phyloP scores from a whole-genome alignment of 1,284 basidiomycete species.

The Vanrija pseudolonga region DNA sequence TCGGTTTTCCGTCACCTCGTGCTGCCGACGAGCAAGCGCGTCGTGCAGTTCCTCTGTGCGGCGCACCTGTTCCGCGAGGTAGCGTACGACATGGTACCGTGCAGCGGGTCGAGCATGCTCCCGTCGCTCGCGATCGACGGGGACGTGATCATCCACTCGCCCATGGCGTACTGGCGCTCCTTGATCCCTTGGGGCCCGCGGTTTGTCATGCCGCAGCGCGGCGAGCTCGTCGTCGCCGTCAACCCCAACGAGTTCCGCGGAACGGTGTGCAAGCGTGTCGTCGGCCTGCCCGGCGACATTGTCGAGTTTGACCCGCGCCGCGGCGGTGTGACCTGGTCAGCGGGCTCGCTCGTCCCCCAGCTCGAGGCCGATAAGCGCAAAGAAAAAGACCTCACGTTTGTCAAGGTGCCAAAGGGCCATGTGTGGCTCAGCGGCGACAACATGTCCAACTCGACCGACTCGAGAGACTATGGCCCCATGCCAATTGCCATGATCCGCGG shows the following conservation, averaged over 20 bases:
- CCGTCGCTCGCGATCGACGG: slow-evolving; percentile 63
- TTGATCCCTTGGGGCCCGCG: neutral
- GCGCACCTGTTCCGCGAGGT: slow-evolving; percentile 37
- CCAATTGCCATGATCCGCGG: slow-evolving; percentile 77
- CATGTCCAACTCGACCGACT: slow-evolving; percentile 75
- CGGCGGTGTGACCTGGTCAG: slow-evolving; percentile 46
- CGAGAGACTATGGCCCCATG: slow-evolving; percentile 85
- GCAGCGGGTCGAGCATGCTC: slow-evolving; percentile 76
- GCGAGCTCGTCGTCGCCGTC: slow-evolving; percentile 74
- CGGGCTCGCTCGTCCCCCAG: neutral
- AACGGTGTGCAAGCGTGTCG: slow-evolving; percentile 82
- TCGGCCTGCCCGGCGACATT: slow-evolving; percentile 85
- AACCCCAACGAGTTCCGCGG: slow-evolving; percentile 69
- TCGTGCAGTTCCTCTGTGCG: slow-evolving; percentile 8
- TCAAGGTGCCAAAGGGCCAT: slow-evolving; percentile 73
- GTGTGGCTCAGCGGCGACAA: slow-evolving; percentile 96
- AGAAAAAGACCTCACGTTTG: slow-evolving; percentile 55
- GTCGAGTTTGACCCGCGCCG: slow-evolving; percentile 73
- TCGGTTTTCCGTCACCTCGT: too few species aligned
- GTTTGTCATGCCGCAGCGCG: slow-evolving; percentile 56
- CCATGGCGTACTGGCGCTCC: slow-evolving; percentile 48
- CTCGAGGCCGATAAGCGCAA: slow-evolving; percentile 28
- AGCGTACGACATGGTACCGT: slow-evolving; percentile 35
- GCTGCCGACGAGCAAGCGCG: neutral
- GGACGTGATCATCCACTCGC: slow-evolving; percentile 54